Percentiles rank a stretch among this genome's conserved stretches.
These are phyloP conservation scores for Vitis labrusca DNA, from an alignment of 164 flowering plant species.

Conservation along the genomic window DNA sequence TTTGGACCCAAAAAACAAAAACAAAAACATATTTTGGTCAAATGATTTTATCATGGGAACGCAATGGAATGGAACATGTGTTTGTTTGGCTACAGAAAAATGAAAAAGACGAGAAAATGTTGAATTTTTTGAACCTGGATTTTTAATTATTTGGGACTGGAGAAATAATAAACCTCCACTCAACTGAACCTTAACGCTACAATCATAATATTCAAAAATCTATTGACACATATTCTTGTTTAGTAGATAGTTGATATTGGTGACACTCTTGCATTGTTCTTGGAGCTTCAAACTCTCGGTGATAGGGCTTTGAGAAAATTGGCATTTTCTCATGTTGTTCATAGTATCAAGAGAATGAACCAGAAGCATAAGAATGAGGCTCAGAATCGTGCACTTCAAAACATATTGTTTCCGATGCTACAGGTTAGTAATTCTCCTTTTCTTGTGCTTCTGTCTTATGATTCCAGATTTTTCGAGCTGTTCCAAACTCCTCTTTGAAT, in stretches of 20 bases:
- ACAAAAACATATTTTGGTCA: no score
- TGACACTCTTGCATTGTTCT: constrained; percentile 68
- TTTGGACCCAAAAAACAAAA: no score
- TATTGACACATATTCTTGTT: constrained; percentile 1
- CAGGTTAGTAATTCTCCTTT: constrained; percentile 39
- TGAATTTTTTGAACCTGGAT: no score
- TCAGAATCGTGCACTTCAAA: constrained; percentile 74
- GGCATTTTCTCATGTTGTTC: constrained; percentile 77
- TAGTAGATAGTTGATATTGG: constrained; percentile 63
- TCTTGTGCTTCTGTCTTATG: neutral
- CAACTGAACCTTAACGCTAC: no score
- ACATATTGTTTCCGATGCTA: constrained; percentile 58
- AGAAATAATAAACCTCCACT: no score
- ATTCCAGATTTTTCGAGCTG: neutral
- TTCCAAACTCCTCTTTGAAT: neutral
- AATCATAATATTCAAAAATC: no score
- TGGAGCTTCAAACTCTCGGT: constrained; percentile 85
- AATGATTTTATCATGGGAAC: no score
- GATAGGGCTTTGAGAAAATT: constrained; percentile 58
- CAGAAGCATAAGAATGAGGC: constrained; percentile 77
- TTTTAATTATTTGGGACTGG: no score
- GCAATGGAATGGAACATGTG: no score
- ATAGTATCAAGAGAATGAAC: constrained; percentile 75
- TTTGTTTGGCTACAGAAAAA: no score
- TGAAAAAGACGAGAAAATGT: no score